Percentiles rank a stretch among this genome's conserved stretches.
Evolutionary conservation across 129 eudicot species (phyloP).

Genomic region (Lactuca saligna): DNA sequence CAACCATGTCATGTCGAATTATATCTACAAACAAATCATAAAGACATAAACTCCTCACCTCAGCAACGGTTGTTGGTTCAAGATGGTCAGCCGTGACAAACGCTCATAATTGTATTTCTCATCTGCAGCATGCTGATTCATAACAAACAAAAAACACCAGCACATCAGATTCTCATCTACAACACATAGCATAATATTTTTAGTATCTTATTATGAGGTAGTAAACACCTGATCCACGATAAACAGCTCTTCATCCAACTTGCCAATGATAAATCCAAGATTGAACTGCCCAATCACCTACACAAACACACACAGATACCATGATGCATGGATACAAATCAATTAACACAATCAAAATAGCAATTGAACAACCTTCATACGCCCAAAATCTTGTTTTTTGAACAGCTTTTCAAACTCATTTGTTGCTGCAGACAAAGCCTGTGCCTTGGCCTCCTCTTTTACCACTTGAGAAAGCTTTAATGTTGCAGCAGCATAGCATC

Average conservation of each 20-base stretch:
- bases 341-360: not conserved
- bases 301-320: conserved; percentile 1
- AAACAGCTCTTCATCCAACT: conserved; percentile 85
- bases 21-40: not conserved
- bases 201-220: not conserved
- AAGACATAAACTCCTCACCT: conserved; percentile 40
- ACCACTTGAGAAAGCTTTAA: conserved; percentile 60
- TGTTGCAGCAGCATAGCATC: conserved; percentile 79
- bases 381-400: conserved; percentile 75
- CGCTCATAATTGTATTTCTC: conserved; percentile 95
- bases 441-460: conserved; percentile 66
- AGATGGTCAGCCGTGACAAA: conserved; percentile 68
- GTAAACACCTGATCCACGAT: conserved; percentile 84
- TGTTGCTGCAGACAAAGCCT: conserved; percentile 88
- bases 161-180: not conserved
- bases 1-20: conserved; percentile 1
- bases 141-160: not conserved
- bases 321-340: not conserved
- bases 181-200: too few species aligned
- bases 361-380: conserved; percentile 65
- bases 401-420: conserved; percentile 83
- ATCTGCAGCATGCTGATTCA: conserved; percentile 96
- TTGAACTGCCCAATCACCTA: conserved; percentile 95
- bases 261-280: conserved; percentile 92
- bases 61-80: conserved; percentile 95